phyloP scores from a whole-genome alignment of 371 early-diverging fungal species.

The Funneliformis caledonium region DNA sequence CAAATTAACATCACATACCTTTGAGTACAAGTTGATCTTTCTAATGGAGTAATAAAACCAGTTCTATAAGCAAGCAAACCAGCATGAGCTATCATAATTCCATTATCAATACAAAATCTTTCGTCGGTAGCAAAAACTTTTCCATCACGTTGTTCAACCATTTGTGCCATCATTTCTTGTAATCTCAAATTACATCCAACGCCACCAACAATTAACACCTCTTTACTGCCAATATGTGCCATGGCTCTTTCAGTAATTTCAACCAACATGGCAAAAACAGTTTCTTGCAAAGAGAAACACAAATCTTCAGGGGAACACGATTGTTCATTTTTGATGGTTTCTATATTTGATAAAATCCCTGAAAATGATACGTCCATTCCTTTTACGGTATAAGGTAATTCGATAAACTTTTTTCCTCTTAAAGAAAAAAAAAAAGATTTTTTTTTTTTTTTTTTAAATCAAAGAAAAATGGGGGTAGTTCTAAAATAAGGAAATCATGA shows the following conservation, averaged over 20 bases:
- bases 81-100: conserved; percentile 99
- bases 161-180: conserved; percentile 98
- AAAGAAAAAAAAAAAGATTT: background rate
- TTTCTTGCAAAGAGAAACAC: conserved; percentile 99
- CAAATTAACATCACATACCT: conserved; percentile 51
- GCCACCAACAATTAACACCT: conserved; percentile 99
- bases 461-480: background rate
- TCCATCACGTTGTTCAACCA: conserved; percentile 94
- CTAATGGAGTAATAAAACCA: conserved; percentile 75
- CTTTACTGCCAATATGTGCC: conserved; percentile 94
- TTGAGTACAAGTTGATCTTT: conserved; percentile 94
- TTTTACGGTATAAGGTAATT: conserved; percentile 98
- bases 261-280: conserved; percentile 98
- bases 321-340: conserved; percentile 74
- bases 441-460: background rate
- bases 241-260: conserved; percentile 99
- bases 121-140: conserved; percentile 97
- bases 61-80: conserved; percentile 82
- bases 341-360: conserved; percentile 93
- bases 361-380: conserved; percentile 99
- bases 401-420: conserved; percentile 86
- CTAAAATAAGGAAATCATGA: background rate
- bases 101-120: conserved; percentile 99
- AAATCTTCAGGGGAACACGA: conserved; percentile 84
- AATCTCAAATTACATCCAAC: conserved; percentile 98